Evolutionary conservation across 805 yeast species (phyloP).

Genomic region (Nakazawaea molendinolei): DNA sequence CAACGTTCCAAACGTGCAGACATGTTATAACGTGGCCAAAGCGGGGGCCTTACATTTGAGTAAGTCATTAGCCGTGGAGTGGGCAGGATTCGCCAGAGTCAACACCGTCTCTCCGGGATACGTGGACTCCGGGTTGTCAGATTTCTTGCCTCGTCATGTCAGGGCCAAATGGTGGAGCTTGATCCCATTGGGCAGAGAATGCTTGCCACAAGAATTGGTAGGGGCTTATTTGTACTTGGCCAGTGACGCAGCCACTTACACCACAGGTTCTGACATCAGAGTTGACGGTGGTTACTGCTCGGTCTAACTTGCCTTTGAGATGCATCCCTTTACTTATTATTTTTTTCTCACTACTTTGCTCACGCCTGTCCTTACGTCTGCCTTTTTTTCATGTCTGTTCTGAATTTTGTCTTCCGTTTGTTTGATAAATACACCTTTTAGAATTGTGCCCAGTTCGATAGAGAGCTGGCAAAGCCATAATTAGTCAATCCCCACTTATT

Average conservation of each 20-base stretch:
- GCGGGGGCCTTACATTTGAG: constrained; percentile 43
- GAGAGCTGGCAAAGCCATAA: too few species aligned
- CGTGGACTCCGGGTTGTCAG: constrained; percentile 38
- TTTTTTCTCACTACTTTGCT: not conserved
- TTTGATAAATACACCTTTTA: not conserved
- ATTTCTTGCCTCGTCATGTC: constrained; percentile 19
- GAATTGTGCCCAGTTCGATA: too few species aligned
- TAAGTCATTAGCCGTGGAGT: constrained; percentile 40
- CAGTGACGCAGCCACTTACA: constrained; percentile 42
- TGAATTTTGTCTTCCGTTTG: not conserved
- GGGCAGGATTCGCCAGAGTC: constrained; percentile 45
- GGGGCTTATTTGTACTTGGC: constrained; percentile 50
- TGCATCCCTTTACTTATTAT: not conserved
- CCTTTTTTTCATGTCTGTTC: not conserved
- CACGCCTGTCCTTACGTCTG: not conserved
- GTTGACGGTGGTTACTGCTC: constrained; percentile 46
- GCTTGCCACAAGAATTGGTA: constrained; percentile 38
- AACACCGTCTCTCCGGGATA: constrained; percentile 49
- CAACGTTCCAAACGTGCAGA: constrained; percentile 45
- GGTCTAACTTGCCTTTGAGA: constrained; percentile 16
- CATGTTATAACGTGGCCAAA: constrained; percentile 43
- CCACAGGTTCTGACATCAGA: constrained; percentile 41
- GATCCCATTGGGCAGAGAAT: constrained; percentile 42
- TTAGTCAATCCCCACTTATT: too few species aligned
- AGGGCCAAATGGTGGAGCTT: constrained; percentile 25